Conservation (phyloP, 306 rosid species). For the Ormosia semicastrata region DNA sequence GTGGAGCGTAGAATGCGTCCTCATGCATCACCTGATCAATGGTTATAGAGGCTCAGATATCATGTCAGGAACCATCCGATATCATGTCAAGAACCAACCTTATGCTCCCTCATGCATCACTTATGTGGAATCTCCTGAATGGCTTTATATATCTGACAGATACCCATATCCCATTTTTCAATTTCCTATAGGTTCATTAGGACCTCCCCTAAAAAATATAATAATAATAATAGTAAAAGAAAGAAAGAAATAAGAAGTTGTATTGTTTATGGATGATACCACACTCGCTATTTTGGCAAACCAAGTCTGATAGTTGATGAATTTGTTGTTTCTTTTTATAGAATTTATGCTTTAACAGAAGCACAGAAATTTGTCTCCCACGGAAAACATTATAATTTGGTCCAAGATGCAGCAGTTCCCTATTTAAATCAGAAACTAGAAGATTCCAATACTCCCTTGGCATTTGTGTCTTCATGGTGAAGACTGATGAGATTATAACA, state of each 20-base stretch:
- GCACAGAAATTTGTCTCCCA: slow-evolving; percentile 26
- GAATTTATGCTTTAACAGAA: slow-evolving; percentile 3
- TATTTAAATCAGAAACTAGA: slow-evolving; percentile 28
- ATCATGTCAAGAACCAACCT: too few species aligned
- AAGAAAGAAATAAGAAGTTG: neutral
- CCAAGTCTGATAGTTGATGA: slow-evolving; percentile 7
- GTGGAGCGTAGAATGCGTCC: neutral
- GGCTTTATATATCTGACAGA: neutral
- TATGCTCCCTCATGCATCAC: neutral
- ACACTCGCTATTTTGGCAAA: neutral
- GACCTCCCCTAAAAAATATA: neutral
- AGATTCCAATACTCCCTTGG: slow-evolving; percentile 37
- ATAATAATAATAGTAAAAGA: too few species aligned
- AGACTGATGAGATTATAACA: neutral
- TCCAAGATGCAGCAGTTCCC: neutral
- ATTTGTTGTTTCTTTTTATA: slow-evolving; percentile 9
- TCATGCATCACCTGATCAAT: neutral
- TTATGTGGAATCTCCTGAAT: neutral
- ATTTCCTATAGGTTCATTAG: too few species aligned
- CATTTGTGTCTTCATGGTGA: slow-evolving; percentile 5
- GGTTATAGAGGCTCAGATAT: neutral
- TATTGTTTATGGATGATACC: neutral
- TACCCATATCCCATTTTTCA: neutral
- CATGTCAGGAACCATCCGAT: neutral
- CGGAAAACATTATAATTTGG: slow-evolving; percentile 10